Conservation (phyloP, 306 rosid genomes). For the Arachis stenosperma region DNA sequence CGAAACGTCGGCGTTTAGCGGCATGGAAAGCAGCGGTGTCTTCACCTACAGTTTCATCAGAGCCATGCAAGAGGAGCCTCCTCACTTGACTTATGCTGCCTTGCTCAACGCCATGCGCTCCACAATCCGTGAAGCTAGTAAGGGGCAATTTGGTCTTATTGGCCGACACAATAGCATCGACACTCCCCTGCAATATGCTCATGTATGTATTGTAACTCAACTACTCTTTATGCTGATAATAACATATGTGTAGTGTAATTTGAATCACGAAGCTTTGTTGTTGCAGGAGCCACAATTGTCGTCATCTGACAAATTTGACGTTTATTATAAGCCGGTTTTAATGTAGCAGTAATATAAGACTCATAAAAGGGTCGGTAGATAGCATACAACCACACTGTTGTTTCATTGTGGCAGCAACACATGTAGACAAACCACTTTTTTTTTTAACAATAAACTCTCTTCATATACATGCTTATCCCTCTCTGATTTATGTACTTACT, state of each 20-base stretch:
- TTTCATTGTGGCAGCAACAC: too few species aligned
- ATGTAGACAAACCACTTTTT: too few species aligned
- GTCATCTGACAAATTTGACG: conserved; percentile 50
- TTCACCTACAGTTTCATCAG: conserved; percentile 70
- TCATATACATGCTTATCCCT: not conserved
- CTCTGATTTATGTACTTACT: not conserved
- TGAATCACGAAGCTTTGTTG: not conserved
- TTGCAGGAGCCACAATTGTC: conserved; percentile 69
- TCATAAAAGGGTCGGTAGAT: too few species aligned
- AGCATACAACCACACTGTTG: too few species aligned
- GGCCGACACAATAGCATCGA: too few species aligned
- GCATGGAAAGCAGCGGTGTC: conserved; percentile 55
- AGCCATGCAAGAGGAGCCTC: conserved; percentile 54
- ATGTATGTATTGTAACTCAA: too few species aligned
- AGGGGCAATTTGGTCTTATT: too few species aligned
- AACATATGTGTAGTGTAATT: not conserved
- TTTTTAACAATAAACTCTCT: not conserved
- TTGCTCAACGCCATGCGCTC: too few species aligned
- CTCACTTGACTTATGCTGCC: too few species aligned
- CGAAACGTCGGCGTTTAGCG: conserved; percentile 60
- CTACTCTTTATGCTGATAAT: too few species aligned
- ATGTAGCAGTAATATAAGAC: conserved; percentile 25
- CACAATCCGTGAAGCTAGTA: too few species aligned
- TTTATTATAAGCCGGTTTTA: conserved; percentile 44
- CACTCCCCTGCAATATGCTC: too few species aligned